These are phyloP conservation scores for Erodium trifolium DNA, from an alignment of 441 rosid genomes.

Conservation along the genomic window DNA sequence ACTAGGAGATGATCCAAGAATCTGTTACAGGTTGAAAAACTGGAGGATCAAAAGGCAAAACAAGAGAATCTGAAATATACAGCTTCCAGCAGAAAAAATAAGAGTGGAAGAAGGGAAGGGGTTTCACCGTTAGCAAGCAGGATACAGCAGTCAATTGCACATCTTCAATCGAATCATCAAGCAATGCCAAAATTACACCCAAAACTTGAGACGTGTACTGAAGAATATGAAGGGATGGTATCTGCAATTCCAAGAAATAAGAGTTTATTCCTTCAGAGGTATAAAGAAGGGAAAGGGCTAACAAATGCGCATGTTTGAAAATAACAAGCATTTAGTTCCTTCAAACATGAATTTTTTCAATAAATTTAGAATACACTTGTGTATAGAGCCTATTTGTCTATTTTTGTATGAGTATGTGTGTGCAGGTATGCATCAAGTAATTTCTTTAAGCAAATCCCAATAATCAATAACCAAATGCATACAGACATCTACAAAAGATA, in stretches of 20 bases:
- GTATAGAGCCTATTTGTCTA: background rate
- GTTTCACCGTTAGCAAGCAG: conserved; percentile 66
- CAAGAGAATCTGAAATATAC: conserved; percentile 13
- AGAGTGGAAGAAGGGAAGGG: conserved; percentile 13
- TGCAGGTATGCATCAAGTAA: background rate
- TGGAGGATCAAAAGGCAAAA: conserved; percentile 6
- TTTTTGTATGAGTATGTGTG: background rate
- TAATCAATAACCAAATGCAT: background rate
- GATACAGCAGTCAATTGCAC: conserved; percentile 95
- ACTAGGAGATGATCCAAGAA: conserved; percentile 68
- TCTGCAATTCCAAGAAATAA: conserved; percentile 40
- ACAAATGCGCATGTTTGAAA: background rate
- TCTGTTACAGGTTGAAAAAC: conserved; percentile 30
- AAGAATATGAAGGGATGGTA: conserved; percentile 70
- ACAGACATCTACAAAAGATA: background rate
- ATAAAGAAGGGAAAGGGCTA: background rate
- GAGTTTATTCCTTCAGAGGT: conserved; percentile 1
- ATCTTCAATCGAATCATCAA: conserved; percentile 84
- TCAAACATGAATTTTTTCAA: background rate
- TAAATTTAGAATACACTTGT: background rate
- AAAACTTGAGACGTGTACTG: conserved; percentile 80
- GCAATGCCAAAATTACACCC: conserved; percentile 81
- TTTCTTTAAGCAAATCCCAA: conserved; percentile 7
- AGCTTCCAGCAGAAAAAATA: background rate
- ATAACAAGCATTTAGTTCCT: background rate